A percentile compares a stretch with the other conserved stretches of the same genome.
Evolutionary conservation across 495 filamentous ascomycete genomes (phyloP).

Genomic region (Pyronema omphalodes): DNA sequence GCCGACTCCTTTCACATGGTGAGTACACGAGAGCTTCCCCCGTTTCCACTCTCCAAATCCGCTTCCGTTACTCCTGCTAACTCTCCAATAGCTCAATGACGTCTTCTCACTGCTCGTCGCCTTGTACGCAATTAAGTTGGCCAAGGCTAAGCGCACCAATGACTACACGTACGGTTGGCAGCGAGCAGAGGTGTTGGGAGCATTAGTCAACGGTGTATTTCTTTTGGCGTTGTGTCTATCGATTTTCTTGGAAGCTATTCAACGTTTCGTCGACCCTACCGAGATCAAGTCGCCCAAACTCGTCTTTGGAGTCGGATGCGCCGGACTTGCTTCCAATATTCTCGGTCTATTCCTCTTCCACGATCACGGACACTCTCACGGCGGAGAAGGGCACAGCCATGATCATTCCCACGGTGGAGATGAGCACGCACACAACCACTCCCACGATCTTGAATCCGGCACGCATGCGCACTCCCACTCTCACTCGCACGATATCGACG

Average conservation of each 20-base stretch:
- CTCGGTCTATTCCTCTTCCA: slow-evolving; percentile 79
- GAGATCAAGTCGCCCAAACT: slow-evolving; percentile 65
- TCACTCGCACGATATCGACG: slow-evolving; percentile 18
- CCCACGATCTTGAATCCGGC: not conserved
- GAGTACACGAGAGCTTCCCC: slow-evolving; percentile 24
- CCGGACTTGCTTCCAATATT: slow-evolving; percentile 76
- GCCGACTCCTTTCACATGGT: slow-evolving; percentile 99
- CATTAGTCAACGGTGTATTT: slow-evolving; percentile 90
- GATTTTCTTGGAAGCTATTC: slow-evolving; percentile 85
- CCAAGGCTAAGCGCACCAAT: slow-evolving; percentile 58
- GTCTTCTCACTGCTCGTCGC: slow-evolving; percentile 84
- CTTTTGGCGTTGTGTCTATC: slow-evolving; percentile 86
- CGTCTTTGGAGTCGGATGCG: slow-evolving; percentile 70
- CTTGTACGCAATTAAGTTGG: slow-evolving; percentile 85
- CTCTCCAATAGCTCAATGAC: slow-evolving; percentile 57
- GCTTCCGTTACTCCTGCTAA: not conserved
- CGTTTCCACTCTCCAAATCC: not conserved
- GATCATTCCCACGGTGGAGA: slow-evolving; percentile 1
- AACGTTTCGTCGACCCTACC: slow-evolving; percentile 74
- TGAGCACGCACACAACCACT: not conserved
- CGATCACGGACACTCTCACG: slow-evolving; percentile 50
- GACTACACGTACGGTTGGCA: slow-evolving; percentile 95
- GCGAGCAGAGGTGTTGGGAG: slow-evolving; percentile 93
- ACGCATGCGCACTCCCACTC: slow-evolving; percentile 23
- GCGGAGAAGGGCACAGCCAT: slow-evolving; percentile 1